These are phyloP conservation scores for Neofusicoccum laricinum DNA, from an alignment of 2,329 filamentous ascomycete species.

Conservation along the genomic window DNA sequence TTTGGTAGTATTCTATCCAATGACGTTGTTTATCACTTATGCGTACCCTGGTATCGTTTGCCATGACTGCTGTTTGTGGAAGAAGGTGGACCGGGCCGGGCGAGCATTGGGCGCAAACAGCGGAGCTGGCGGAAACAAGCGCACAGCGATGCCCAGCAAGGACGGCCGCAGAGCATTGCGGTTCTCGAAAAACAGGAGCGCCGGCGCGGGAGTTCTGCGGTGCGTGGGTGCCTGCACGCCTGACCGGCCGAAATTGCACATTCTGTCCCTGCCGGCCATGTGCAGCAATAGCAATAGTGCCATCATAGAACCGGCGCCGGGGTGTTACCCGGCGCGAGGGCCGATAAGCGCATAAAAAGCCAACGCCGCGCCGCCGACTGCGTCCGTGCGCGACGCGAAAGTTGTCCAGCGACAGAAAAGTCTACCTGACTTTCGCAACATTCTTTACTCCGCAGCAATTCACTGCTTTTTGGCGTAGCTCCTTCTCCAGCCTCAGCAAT, in stretches of 20 bases:
- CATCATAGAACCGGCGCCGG: not conserved
- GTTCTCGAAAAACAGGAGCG: too few species aligned
- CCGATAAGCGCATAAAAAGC: constrained; percentile 7
- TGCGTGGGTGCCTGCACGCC: not conserved
- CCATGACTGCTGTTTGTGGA: not conserved
- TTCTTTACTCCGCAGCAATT: not conserved
- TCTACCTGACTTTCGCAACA: constrained; percentile 1
- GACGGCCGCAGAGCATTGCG: not conserved
- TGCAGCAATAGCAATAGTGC: not conserved
- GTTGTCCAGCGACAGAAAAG: constrained; percentile 16
- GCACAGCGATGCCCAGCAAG: not conserved
- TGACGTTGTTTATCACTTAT: not conserved
- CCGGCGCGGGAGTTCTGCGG: not conserved
- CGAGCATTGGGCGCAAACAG: not conserved
- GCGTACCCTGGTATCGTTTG: not conserved
- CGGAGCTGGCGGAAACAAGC: not conserved
- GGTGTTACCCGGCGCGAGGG: not conserved
- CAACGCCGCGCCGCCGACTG: constrained; percentile 6
- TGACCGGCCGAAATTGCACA: not conserved
- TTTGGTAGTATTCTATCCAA: not conserved
- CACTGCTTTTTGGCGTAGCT: not conserved
- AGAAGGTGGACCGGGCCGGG: too few species aligned
- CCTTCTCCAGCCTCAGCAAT: not conserved
- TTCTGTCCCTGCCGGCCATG: not conserved
- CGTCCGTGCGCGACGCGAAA: constrained; percentile 7